phyloP scores from a whole-genome alignment of 306 rosid species.

The Astragalus membranaceus region DNA sequence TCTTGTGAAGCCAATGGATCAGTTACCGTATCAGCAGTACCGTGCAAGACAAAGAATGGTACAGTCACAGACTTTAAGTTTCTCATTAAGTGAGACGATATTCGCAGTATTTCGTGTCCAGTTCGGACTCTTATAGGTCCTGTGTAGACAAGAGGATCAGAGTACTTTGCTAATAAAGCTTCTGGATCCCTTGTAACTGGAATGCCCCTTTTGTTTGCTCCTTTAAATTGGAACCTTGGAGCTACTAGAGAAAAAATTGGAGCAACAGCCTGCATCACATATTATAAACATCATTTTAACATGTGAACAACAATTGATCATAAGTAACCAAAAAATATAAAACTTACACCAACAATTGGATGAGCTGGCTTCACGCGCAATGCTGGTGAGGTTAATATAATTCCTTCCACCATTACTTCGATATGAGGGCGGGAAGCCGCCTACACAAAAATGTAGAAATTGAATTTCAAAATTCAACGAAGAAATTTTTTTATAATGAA shows the following conservation, averaged over 20 bases:
- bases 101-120: constrained; percentile 86
- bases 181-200: constrained; percentile 98
- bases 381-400: constrained; percentile 92
- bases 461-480: background rate
- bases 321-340: background rate
- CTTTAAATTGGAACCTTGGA: constrained; percentile 89
- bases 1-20: constrained; percentile 92
- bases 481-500: background rate
- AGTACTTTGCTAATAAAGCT: constrained; percentile 79
- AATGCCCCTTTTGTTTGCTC: constrained; percentile 96
- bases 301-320: background rate
- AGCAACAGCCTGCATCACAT: constrained; percentile 68
- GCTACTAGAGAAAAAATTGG: constrained; percentile 78
- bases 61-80: constrained; percentile 70
- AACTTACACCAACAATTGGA: constrained; percentile 85
- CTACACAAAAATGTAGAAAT: constrained; percentile 31
- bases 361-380: constrained; percentile 92
- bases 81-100: constrained; percentile 59
- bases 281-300: background rate
- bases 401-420: constrained; percentile 72
- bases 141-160: constrained; percentile 94
- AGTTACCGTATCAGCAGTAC: constrained; percentile 92
- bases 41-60: constrained; percentile 95
- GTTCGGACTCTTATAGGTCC: constrained; percentile 97
- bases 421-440: constrained; percentile 58